Conservation (phyloP, 139 green algal species). For the Chlorella sp. region DNA sequence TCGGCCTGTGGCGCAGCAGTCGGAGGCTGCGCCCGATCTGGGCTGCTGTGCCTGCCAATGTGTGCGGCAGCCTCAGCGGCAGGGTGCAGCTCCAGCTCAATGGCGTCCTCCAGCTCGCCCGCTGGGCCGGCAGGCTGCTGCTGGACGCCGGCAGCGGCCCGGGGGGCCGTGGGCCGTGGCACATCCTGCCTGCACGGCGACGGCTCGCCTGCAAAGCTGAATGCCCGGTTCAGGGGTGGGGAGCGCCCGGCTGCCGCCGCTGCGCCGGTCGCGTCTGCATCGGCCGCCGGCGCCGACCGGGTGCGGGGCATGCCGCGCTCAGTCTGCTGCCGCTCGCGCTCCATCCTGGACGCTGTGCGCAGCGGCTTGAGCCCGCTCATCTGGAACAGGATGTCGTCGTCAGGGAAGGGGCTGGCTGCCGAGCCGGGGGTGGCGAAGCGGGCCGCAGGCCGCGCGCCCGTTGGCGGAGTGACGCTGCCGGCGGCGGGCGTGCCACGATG, state of each 20-base stretch:
- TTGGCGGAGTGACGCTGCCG: slow-evolving; percentile 3
- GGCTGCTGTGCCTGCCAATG: too few relatives aligned
- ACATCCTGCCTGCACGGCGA: not conserved
- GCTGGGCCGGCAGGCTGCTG: not conserved
- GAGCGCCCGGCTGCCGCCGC: not conserved
- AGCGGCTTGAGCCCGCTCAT: slow-evolving; percentile 15
- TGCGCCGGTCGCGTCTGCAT: not conserved
- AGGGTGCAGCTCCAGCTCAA: not conserved
- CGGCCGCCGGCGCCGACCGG: not conserved
- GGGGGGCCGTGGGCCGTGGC: not conserved
- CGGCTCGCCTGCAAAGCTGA: not conserved
- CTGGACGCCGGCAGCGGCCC: not conserved
- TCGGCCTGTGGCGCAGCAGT: not conserved
- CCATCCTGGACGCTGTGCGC: not conserved
- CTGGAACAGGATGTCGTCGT: slow-evolving; percentile 25
- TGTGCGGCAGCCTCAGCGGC: not conserved
- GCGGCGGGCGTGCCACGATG: not conserved
- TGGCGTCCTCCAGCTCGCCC: too few relatives aligned
- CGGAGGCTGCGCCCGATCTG: not conserved
- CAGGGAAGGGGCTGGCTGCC: not conserved
- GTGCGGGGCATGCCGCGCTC: slow-evolving; percentile 3
- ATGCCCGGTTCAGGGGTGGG: not conserved
- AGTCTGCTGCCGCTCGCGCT: not conserved
- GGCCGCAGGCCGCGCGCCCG: not conserved
- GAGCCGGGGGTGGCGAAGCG: not conserved